Conservation (phyloP, 2,329 filamentous ascomycete species). For the Ustulina deusta region DNA sequence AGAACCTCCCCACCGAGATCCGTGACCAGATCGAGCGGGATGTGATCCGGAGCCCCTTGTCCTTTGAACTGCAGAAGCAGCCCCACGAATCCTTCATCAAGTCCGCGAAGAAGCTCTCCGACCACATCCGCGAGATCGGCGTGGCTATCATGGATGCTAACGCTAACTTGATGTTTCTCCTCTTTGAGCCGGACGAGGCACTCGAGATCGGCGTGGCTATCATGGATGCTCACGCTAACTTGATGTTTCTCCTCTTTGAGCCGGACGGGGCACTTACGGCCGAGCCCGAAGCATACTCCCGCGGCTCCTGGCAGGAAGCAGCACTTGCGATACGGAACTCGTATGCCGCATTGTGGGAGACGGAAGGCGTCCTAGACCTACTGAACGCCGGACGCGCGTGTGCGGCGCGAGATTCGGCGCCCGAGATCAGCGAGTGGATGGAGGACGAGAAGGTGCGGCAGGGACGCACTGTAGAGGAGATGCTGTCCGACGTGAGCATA, state of each 20-base stretch:
- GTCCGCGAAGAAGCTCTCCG: slow-evolving; percentile 31
- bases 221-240: slow-evolving; percentile 17
- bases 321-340: slow-evolving; percentile 39
- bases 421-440: slow-evolving; percentile 16
- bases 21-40: slow-evolving; percentile 39
- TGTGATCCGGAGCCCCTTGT: slow-evolving; percentile 44
- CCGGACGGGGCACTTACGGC: slow-evolving; percentile 34
- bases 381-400: slow-evolving; percentile 39
- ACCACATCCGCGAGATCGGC: slow-evolving; percentile 14
- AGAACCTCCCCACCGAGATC: slow-evolving; percentile 42
- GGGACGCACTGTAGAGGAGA: background rate
- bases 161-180: slow-evolving; percentile 31
- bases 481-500: background rate
- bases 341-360: slow-evolving; percentile 43
- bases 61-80: slow-evolving; percentile 32
- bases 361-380: slow-evolving; percentile 42
- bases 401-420: slow-evolving; percentile 27
- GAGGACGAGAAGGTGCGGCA: background rate
- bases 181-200: slow-evolving; percentile 39
- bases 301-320: slow-evolving; percentile 37
- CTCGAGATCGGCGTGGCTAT: slow-evolving; percentile 25
- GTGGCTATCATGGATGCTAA: slow-evolving; percentile 18
- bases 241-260: slow-evolving; percentile 39
- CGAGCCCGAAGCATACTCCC: slow-evolving; percentile 12
- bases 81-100: slow-evolving; percentile 17